phyloP scores from a whole-genome alignment of 805 yeast genomes.

The Kluyveromyces wickerhamii region DNA sequence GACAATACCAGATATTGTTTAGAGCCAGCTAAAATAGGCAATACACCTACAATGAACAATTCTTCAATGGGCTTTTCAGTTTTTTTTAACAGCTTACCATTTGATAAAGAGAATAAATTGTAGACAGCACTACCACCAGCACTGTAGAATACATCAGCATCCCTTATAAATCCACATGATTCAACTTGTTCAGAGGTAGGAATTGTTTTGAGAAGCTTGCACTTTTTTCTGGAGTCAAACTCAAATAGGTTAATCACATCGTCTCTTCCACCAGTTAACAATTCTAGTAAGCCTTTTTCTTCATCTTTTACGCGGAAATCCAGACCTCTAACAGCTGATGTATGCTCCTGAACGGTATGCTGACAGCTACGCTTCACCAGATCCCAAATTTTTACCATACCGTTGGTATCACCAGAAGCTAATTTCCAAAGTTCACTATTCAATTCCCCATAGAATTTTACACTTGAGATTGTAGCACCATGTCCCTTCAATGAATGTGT shows the following conservation, averaged over 20 bases:
- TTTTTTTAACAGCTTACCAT: slow-evolving; percentile 37
- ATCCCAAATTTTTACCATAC: slow-evolving; percentile 54
- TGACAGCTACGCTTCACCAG: slow-evolving; percentile 61
- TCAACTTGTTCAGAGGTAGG: slow-evolving; percentile 71
- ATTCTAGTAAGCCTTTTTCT: slow-evolving; percentile 38
- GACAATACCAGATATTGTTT: slow-evolving; percentile 52
- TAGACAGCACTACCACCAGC: slow-evolving; percentile 76
- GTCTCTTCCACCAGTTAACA: slow-evolving; percentile 87
- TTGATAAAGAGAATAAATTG: slow-evolving; percentile 51
- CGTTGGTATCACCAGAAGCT: slow-evolving; percentile 61
- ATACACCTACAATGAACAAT: slow-evolving; percentile 55
- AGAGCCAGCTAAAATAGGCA: slow-evolving; percentile 30
- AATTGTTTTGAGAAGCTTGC: slow-evolving; percentile 54
- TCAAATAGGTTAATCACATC: slow-evolving; percentile 45
- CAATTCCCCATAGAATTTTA: slow-evolving; percentile 65
- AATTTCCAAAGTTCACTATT: slow-evolving; percentile 69
- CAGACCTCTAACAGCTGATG: slow-evolving; percentile 78
- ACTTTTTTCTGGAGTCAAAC: slow-evolving; percentile 45
- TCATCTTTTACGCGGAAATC: slow-evolving; percentile 38
- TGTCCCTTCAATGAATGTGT: slow-evolving; percentile 93
- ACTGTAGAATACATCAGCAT: slow-evolving; percentile 42
- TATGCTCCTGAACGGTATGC: slow-evolving; percentile 63
- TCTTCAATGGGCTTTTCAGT: slow-evolving; percentile 59
- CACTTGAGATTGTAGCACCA: slow-evolving; percentile 76
- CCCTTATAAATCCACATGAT: slow-evolving; percentile 49